phyloP scores from a whole-genome alignment of 345 rosid species.

The Brassica napus region DNA sequence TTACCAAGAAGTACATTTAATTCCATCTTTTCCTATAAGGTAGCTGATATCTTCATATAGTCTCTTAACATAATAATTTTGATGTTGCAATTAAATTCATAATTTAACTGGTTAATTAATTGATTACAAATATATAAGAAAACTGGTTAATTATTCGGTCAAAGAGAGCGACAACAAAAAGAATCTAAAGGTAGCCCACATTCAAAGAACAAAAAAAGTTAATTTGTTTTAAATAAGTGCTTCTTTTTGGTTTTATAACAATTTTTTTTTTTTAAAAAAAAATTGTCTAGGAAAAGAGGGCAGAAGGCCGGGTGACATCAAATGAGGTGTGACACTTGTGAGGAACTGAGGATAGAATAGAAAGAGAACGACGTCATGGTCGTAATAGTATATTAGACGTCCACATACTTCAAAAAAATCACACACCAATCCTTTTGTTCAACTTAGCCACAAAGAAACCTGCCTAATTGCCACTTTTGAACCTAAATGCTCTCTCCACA shows the following conservation, averaged over 20 bases:
- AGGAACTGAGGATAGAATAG: background rate
- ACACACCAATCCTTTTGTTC: constrained; percentile 24
- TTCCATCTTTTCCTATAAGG: background rate
- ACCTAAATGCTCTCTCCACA: background rate
- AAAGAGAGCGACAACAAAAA: constrained; percentile 35
- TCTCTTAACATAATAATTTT: constrained; percentile 2
- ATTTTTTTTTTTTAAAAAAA: background rate
- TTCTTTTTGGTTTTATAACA: background rate
- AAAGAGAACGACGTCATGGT: constrained; percentile 19
- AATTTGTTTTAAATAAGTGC: background rate
- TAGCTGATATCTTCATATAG: background rate
- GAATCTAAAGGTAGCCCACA: constrained; percentile 33
- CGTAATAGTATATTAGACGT: background rate
- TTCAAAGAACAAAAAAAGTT: constrained; percentile 26
- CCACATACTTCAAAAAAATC: background rate
- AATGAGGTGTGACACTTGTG: background rate
- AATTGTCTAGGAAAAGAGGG: background rate
- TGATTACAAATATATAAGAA: background rate
- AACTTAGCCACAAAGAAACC: constrained; percentile 32
- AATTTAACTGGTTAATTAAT: background rate
- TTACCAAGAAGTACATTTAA: constrained; percentile 6
- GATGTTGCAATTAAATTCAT: constrained; percentile 12
- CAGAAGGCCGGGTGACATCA: background rate
- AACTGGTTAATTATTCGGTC: constrained; percentile 23
- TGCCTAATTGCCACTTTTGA: constrained; percentile 6